These are phyloP conservation scores for Blastobotrys illinoisensis DNA, from an alignment of 1,139 yeast species.

Conservation along the genomic window DNA sequence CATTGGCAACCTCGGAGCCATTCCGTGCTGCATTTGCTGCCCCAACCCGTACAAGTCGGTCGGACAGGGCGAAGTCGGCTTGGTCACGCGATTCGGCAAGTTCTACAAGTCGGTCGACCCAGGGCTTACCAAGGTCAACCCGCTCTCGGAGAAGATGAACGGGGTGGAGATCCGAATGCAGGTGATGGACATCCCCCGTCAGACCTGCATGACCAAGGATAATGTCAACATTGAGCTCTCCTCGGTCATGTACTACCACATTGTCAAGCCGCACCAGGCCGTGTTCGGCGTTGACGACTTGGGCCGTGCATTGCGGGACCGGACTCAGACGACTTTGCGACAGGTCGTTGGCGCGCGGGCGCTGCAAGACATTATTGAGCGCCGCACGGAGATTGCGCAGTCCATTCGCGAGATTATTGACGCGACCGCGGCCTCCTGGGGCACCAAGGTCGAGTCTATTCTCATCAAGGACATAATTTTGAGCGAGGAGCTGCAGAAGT, in stretches of 20 bases:
- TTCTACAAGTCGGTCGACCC: slow-evolving; percentile 64
- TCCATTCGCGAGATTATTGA: slow-evolving; percentile 58
- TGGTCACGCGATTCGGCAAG: slow-evolving; percentile 65
- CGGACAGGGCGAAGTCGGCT: slow-evolving; percentile 65
- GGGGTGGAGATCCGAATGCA: slow-evolving; percentile 53
- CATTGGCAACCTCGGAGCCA: slow-evolving; percentile 51
- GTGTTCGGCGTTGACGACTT: slow-evolving; percentile 54
- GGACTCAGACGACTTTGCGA: slow-evolving; percentile 71
- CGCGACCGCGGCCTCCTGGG: slow-evolving; percentile 66
- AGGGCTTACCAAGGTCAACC: slow-evolving; percentile 61
- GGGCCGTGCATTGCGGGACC: slow-evolving; percentile 55
- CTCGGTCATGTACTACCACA: slow-evolving; percentile 64
- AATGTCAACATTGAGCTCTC: slow-evolving; percentile 59
- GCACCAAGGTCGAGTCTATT: slow-evolving; percentile 63
- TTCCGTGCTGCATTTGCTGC: slow-evolving; percentile 55
- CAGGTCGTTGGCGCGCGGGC: slow-evolving; percentile 66
- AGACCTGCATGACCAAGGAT: slow-evolving; percentile 64
- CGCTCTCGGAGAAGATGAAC: slow-evolving; percentile 54
- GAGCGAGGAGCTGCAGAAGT: slow-evolving; percentile 52
- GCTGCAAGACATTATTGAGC: slow-evolving; percentile 69
- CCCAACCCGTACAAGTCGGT: slow-evolving; percentile 59
- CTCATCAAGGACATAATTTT: slow-evolving; percentile 63
- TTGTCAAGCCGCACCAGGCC: slow-evolving; percentile 66
- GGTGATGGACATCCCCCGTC: slow-evolving; percentile 62
- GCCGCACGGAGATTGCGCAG: slow-evolving; percentile 67